Base-by-base conservation (phyloP, 140 eudicot species). In the Stevia rebaudiana region DNA sequence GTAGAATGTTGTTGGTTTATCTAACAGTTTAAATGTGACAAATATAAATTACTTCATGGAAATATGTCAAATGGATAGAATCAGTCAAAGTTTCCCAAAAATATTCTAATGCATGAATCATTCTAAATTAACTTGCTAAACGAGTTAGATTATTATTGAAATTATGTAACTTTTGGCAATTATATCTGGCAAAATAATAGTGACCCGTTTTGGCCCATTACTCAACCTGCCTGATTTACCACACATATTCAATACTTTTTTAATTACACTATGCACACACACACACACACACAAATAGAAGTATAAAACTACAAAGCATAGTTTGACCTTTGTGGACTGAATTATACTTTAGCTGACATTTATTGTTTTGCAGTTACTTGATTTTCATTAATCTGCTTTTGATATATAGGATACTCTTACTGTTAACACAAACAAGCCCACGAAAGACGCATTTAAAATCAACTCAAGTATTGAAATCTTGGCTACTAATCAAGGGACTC, bases 371-470 rank as follows among this genome's bases (percentile, higher is more conserved):
- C 53, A 71, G 55, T 35, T 48, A 7, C 25, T 16, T 47, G n/a
- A 58, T 36, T 59, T 67, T 19, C 3, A 30, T 25, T 41, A 24
- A 28, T 19, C 9, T 31, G 33, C 33, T 52, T 63, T 11, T 69
- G 25, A 31, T 75, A 65, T 76, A 44, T 62, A 77, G 82, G 73
- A 4, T 22, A 31, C 72, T 42, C 55, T 50, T 40, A 42, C 61
- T 24, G 72, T 12, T 63, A 60, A 24, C 46, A 28, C 51, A 55
- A 65, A 69, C 25, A 72, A 65, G 59, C 21, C 36, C 3, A 24
- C 51, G 13, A 74, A 59, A 52, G 78, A 65, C 52, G 57, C 74
- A 16, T 42, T 33, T 66, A 50, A 22, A 39, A 39, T 36, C 48
- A 72, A 72, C 21, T 65, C 80, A 49, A 55, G 61, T 63, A 47